Evolutionary conservation across 2,329 filamentous ascomycete genomes (phyloP).

Genomic region (Paecilomyces niveus): DNA sequence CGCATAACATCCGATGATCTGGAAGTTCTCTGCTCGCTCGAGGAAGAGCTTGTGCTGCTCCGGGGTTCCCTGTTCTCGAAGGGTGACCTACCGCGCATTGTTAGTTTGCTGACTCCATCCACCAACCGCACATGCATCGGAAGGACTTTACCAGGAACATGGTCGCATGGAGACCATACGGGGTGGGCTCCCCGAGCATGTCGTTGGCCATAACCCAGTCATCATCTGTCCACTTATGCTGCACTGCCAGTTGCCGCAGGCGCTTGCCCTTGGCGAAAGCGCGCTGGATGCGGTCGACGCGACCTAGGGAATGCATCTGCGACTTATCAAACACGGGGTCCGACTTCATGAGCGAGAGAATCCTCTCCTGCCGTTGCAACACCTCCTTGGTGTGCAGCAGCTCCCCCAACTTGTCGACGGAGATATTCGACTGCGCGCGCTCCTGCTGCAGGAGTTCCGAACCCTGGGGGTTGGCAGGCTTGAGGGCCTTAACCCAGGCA

Average conservation of each 20-base stretch:
- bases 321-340: slow-evolving; percentile 72
- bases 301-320: slow-evolving; percentile 67
- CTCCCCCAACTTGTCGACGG: slow-evolving; percentile 59
- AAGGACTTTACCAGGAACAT: slow-evolving; percentile 55
- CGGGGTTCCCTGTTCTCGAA: slow-evolving; percentile 53
- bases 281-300: slow-evolving; percentile 61
- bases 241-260: slow-evolving; percentile 56
- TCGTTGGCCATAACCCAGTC: slow-evolving; percentile 61
- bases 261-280: slow-evolving; percentile 65
- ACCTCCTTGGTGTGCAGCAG: slow-evolving; percentile 63
- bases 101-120: background rate
- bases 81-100: slow-evolving; percentile 20
- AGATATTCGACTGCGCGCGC: slow-evolving; percentile 59
- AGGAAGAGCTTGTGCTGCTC: slow-evolving; percentile 70
- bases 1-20: slow-evolving; percentile 71
- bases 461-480: slow-evolving; percentile 61
- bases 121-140: too few relatives aligned
- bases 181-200: slow-evolving; percentile 65
- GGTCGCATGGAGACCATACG: slow-evolving; percentile 64
- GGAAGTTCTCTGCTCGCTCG: slow-evolving; percentile 59
- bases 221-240: slow-evolving; percentile 61
- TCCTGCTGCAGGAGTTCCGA: slow-evolving; percentile 62
- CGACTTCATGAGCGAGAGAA: slow-evolving; percentile 57
- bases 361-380: slow-evolving; percentile 52
- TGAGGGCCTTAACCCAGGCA: slow-evolving; percentile 61